These are phyloP conservation scores for Schwanniomyces polymorphus DNA, from an alignment of 805 yeast species.

Conservation along the genomic window DNA sequence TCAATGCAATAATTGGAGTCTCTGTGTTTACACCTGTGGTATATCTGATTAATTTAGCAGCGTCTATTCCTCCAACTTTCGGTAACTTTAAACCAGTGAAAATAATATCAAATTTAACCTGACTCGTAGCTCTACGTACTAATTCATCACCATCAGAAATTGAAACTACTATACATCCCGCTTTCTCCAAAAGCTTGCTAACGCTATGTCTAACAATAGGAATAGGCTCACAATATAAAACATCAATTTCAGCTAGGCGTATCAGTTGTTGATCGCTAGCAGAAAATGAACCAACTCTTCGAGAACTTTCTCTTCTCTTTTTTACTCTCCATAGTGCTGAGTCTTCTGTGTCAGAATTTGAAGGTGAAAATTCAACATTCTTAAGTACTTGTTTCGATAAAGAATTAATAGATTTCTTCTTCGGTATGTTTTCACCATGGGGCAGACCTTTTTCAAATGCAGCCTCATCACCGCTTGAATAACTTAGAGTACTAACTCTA, in stretches of 20 bases:
- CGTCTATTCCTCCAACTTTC: slow-evolving; percentile 70
- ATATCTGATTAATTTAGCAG: slow-evolving; percentile 69
- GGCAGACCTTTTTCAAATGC: slow-evolving; percentile 11
- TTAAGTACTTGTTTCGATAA: slow-evolving; percentile 22
- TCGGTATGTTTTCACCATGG: neutral
- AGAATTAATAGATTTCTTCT: slow-evolving; percentile 23
- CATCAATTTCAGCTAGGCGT: slow-evolving; percentile 44
- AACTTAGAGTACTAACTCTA: slow-evolving; percentile 29
- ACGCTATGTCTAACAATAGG: slow-evolving; percentile 76
- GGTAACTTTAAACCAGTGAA: slow-evolving; percentile 71
- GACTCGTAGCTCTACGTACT: slow-evolving; percentile 77
- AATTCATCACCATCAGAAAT: slow-evolving; percentile 81
- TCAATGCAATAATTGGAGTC: slow-evolving; percentile 76
- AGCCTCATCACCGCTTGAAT: slow-evolving; percentile 32
- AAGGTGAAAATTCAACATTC: slow-evolving; percentile 42
- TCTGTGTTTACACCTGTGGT: slow-evolving; percentile 76
- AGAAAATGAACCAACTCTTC: slow-evolving; percentile 22
- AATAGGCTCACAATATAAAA: slow-evolving; percentile 82
- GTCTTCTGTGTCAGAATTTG: slow-evolving; percentile 71
- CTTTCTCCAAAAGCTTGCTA: slow-evolving; percentile 57
- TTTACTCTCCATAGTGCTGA: slow-evolving; percentile 53
- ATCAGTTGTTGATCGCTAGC: slow-evolving; percentile 2
- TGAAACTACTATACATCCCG: slow-evolving; percentile 80
- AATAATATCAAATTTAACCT: slow-evolving; percentile 80
- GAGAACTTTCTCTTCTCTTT: slow-evolving; percentile 54